Evolutionary conservation across 73 alveolate species (phyloP), one percentile per base, ranked within the genome.

Genomic region (Tetrahymena malaccensis): DNA sequence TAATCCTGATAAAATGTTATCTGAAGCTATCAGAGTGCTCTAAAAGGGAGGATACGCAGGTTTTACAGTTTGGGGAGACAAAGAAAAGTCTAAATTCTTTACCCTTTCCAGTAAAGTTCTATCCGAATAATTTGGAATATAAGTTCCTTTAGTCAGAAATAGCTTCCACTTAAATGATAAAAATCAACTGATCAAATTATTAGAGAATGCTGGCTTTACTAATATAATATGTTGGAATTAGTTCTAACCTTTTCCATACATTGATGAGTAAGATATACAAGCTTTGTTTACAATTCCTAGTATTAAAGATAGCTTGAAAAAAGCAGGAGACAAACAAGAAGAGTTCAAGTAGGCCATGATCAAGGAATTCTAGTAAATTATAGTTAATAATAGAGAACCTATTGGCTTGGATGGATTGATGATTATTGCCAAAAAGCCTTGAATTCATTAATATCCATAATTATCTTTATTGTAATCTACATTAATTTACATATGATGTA

Each of bases 51-150:
- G 97, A 9, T 34, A 33, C 38, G 96, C 96, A 31, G 99, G 97
- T 57, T 97, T 97, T 84, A 55, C 97, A 6, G 98, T 97, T 4
- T 97, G 98, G 98, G 98, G 98, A 16, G 97, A 97, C 85, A 93
- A 85, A 55, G 98, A 97, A 43, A 84, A 70, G 57, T 37, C 95
- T 19, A 34, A 27, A 9, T 35, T 96, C 21, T 93, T 95, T 55
- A 94, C 70, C 35, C 35, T 94, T 19, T 10, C 93, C 27, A 17
- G 35, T 22, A 31, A 83, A 70, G 25, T 70, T 70, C 89, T 70
- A 0, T 27, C 34, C 12, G 34, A 70, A n/a, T 27, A 70, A 33
- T 70, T 70, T 70, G 89, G 89, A 27, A n/a, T 70, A 19, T n/a
- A 70, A 70, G 6, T 70, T 70, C 89, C 89, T 70, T 70, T 25